Evolutionary conservation across 2,329 filamentous ascomycete species (phyloP).

Genomic region (Laburnicola sp.): DNA sequence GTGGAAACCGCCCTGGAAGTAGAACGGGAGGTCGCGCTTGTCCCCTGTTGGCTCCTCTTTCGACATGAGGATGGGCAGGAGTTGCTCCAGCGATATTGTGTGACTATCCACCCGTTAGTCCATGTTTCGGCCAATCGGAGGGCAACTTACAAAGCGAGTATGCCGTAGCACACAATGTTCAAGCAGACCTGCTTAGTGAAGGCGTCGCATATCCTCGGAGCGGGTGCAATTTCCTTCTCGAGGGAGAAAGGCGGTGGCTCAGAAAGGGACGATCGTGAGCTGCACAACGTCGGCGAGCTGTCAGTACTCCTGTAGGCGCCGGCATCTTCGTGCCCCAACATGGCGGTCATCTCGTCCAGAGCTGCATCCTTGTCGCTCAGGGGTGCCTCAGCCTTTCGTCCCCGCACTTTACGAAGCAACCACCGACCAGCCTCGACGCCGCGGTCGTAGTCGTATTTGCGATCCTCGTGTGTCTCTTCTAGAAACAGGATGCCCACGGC

Average conservation of each 20-base stretch:
- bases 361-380: slow-evolving; percentile 49
- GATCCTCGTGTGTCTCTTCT: slow-evolving; percentile 88
- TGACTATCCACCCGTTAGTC: slow-evolving; percentile 62
- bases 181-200: slow-evolving; percentile 85
- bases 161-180: slow-evolving; percentile 87
- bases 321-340: slow-evolving; percentile 60
- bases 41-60: slow-evolving; percentile 58
- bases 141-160: slow-evolving; percentile 84
- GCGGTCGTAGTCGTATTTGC: slow-evolving; percentile 73
- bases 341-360: slow-evolving; percentile 62
- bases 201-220: slow-evolving; percentile 54
- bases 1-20: slow-evolving; percentile 84
- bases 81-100: slow-evolving; percentile 93
- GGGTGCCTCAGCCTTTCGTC: slow-evolving; percentile 30
- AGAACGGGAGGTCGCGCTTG: slow-evolving; percentile 72
- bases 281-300: slow-evolving; percentile 56
- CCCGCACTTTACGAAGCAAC: slow-evolving; percentile 53
- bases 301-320: slow-evolving; percentile 63
- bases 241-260: slow-evolving; percentile 41
- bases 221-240: slow-evolving; percentile 29
- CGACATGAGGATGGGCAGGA: slow-evolving; percentile 89
- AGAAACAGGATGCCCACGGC: slow-evolving; percentile 81
- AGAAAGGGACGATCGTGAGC: slow-evolving; percentile 36
- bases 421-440: slow-evolving; percentile 77
- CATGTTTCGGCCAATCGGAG: slow-evolving; percentile 20